Evolutionary conservation across 768 basidiomycete species (phyloP).

Genomic region (Leccinum olivaceopallidum): DNA sequence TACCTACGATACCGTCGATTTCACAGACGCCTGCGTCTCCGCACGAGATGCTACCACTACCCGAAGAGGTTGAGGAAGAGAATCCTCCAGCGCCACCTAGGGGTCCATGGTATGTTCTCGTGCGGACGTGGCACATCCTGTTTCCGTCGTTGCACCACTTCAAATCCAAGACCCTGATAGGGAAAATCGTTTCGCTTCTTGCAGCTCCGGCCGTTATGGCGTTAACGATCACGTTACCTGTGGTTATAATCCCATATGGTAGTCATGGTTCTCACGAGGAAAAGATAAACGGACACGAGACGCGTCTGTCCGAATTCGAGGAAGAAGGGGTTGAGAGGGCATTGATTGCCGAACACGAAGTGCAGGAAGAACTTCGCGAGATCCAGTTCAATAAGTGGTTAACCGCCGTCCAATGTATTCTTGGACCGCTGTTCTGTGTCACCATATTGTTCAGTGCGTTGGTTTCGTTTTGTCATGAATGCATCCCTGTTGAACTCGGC

Average conservation of each 20-base stretch:
- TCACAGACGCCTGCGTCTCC: constrained; percentile 53
- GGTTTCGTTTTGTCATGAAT: constrained; percentile 1
- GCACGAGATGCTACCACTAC: constrained; percentile 39
- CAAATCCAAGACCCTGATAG: constrained; percentile 63
- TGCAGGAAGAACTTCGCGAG: constrained; percentile 68
- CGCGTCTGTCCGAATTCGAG: constrained; percentile 65
- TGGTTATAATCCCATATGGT: constrained; percentile 69
- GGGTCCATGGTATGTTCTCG: constrained; percentile 35
- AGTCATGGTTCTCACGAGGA: constrained; percentile 18
- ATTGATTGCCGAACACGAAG: constrained; percentile 72
- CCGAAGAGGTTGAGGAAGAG: constrained; percentile 44
- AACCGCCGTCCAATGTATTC: constrained; percentile 77
- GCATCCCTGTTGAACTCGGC: not conserved
- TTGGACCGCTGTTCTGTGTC: constrained; percentile 80
- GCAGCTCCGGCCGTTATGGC: constrained; percentile 85
- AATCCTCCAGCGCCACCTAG: constrained; percentile 43
- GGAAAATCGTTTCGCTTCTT: constrained; percentile 72
- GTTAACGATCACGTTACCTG: constrained; percentile 88
- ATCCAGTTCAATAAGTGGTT: constrained; percentile 78
- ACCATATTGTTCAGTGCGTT: constrained; percentile 75
- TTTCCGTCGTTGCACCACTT: constrained; percentile 87
- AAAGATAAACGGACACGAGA: constrained; percentile 37
- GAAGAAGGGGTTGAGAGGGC: constrained; percentile 71
- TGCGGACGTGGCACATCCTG: constrained; percentile 56
- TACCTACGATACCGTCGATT: constrained; percentile 52